Evolutionary conservation across 352 stramenopile species (phyloP).

Genomic region (Phytophthora citrophthora): DNA sequence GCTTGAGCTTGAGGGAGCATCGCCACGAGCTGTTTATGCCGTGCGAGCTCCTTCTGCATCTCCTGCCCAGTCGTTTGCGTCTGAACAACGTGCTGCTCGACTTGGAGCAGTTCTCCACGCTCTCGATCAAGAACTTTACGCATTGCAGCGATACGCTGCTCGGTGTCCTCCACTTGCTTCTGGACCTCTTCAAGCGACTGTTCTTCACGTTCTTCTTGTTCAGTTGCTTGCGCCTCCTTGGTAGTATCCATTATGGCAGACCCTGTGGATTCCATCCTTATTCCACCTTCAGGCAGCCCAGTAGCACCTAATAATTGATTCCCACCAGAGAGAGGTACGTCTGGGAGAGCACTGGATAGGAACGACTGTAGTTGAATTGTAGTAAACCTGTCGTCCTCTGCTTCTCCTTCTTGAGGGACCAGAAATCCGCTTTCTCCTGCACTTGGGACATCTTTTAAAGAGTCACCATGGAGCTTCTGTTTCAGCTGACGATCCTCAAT

Average conservation of each 20-base stretch:
- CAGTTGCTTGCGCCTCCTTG: not conserved
- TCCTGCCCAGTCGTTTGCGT: constrained; percentile 32
- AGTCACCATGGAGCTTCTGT: not conserved
- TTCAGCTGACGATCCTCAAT: constrained; percentile 4
- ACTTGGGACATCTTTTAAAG: not conserved
- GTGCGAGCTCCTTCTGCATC: constrained; percentile 58
- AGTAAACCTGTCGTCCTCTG: constrained; percentile 23
- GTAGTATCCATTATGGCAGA: constrained; percentile 9
- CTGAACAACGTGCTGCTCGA: constrained; percentile 45
- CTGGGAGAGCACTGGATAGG: constrained; percentile 14
- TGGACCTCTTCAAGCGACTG: constrained; percentile 41
- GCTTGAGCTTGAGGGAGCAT: constrained; percentile 70
- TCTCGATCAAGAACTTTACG: constrained; percentile 45
- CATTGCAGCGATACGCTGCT: constrained; percentile 51
- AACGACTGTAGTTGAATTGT: constrained; percentile 20
- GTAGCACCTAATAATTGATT: not conserved
- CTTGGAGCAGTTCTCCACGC: constrained; percentile 27
- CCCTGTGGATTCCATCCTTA: not conserved
- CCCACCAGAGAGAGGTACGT: constrained; percentile 16
- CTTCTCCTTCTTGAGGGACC: constrained; percentile 10
- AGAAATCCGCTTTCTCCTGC: constrained; percentile 9
- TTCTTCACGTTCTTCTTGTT: constrained; percentile 14
- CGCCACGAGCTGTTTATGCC: constrained; percentile 58
- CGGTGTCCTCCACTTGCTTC: constrained; percentile 36
- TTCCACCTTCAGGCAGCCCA: not conserved